Base-by-base conservation (phyloP, 495 filamentous ascomycete species). In the Chaetomium tenue region DNA sequence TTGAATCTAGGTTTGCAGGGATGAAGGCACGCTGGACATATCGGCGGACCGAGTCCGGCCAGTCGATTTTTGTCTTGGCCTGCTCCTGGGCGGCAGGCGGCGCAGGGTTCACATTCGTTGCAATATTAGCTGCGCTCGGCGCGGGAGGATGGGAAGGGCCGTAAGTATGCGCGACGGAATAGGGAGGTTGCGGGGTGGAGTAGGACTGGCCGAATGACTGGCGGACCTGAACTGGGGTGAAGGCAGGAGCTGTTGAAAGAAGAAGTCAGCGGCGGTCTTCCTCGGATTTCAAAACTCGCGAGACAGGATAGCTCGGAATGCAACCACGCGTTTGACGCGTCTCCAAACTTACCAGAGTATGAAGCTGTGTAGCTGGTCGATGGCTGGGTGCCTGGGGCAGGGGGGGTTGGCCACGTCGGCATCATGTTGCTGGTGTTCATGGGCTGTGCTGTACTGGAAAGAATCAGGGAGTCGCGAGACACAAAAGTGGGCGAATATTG, bases 1-100 rank as follows among this genome's bases (percentile, higher is more conserved):
- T 84, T n/a, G 83, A 65, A 59, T 91, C 81, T 22, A 84, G 77
- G 68, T 91, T 88, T 50, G 86, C 86, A 8, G 85, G 82, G 12
- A 87, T 88, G 74, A 97, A 96, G 22, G 89, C 87, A 58, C 92
- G 86, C 70, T 91, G 88, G 16, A 96, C 92, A 70, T 96, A 97
- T 55, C 79, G 73, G 53, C 91, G 90, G 50, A 97, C 90, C 5
- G 85, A 82, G 25, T 86, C 79, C 11, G 91, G 87, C 86, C 89
- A 96, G 68, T 88, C 84, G 70, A 89, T 84, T 75, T 88, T 90
- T 72, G 79, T 81, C 70, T 80, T 79, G 40, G 77, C 72, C 11
- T 72, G 60, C 48, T 76, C 73, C 22, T 67, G 61, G 28, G 60
- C 55, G 2, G 69, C 46, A 1, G 71, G 23, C 11, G 69, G 60